Base-by-base conservation (phyloP, 441 rosid genomes). In the Macaranga tanarius region DNA sequence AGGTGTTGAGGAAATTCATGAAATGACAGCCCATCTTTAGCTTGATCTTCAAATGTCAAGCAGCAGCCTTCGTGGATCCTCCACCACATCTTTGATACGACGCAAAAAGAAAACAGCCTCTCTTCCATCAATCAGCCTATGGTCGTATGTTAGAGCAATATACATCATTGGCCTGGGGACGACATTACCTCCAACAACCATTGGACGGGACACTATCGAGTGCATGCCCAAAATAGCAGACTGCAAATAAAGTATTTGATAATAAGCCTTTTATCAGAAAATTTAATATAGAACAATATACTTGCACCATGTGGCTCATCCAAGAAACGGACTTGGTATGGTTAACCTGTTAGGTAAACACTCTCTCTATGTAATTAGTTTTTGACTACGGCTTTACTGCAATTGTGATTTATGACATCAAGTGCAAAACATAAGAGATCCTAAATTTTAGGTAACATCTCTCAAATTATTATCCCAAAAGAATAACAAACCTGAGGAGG, bases 141-240 rank as follows among this genome's bases (percentile, higher is more conserved):
- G 99, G 82, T 95, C 99, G 55, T 95, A 95, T 0, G 99, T 95
- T 23, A 95, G 89, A 15, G 99, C 98, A 7, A 91, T 84, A 84
- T 92, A 95, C 99, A 95, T 92, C 99, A 95, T 95, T 20, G 99
- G 99, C 88, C 99, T 88, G 0, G 99, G 89, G 9, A 86, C 84
- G 10, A 95, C 67, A 15, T 76, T 82, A 58, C 95, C 97, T 45
- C 95, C 97, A 57, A 91, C 96, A 31, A 90, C 99, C 99, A 95
- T 90, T 10, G 98, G 97, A 40, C 97, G 97, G 74, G 65, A 80
- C 75, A 92, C 99, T 22, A 92, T 92, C 2, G 99, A 92, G 81
- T 95, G 99, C 99, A 95, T 95, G 42, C 99, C 99, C 77, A 95
- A 83, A 61, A 95, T 95, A 13, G 98, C 99, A 9, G 97, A 95